These are phyloP conservation scores for Aspergillus unguis DNA, from an alignment of 2,329 filamentous ascomycete genomes.

Conservation along the genomic window DNA sequence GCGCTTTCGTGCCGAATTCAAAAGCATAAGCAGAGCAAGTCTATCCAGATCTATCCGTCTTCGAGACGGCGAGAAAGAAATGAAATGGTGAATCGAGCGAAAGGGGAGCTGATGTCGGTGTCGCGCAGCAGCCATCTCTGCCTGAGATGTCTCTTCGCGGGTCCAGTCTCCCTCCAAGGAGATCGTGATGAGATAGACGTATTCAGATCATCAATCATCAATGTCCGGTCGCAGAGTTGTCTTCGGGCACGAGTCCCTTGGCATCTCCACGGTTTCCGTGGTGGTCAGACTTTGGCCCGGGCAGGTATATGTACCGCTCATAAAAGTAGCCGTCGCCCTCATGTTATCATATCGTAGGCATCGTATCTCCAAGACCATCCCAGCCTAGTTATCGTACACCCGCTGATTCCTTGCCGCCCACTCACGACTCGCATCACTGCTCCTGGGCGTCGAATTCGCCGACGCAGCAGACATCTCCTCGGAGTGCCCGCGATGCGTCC, in stretches of 20 bases:
- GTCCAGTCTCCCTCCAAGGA: too few species aligned
- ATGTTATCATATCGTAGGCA: conserved; percentile 18
- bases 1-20: not conserved
- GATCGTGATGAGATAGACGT: too few species aligned
- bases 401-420: conserved; percentile 11
- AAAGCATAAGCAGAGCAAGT: not conserved
- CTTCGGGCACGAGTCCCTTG: too few species aligned
- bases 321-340: conserved; percentile 5
- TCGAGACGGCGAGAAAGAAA: conserved; percentile 8
- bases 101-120: conserved; percentile 7
- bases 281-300: not conserved
- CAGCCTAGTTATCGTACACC: conserved; percentile 19
- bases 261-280: conserved; percentile 7
- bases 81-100: not conserved
- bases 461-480: conserved; percentile 32
- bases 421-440: conserved; percentile 12
- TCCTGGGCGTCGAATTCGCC: conserved; percentile 16
- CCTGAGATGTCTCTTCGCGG: not conserved
- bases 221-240: too few species aligned
- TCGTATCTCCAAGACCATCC: conserved; percentile 15
- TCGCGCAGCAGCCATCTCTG: conserved; percentile 16
- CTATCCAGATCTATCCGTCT: conserved; percentile 15
- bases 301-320: too few species aligned
- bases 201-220: too few species aligned
- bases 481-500: conserved; percentile 51